Conservation (phyloP, 805 yeast genomes). For the Suhomyces prunicola region DNA sequence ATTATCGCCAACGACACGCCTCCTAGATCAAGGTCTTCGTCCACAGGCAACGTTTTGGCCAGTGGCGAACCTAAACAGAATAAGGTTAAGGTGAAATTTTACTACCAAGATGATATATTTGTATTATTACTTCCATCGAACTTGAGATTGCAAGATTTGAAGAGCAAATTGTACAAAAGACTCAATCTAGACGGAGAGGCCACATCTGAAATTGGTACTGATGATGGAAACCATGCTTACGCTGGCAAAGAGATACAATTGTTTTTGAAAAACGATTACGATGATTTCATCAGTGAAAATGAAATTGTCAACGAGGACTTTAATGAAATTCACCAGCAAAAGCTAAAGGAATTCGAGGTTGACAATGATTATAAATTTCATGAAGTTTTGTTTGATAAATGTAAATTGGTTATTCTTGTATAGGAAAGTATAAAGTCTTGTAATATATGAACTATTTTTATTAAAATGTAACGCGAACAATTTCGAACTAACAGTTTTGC, state of each 20-base stretch:
- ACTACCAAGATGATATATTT: constrained; percentile 77
- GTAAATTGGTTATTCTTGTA: constrained; percentile 36
- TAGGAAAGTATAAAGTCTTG: constrained; percentile 1
- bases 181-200: constrained; percentile 35
- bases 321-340: constrained; percentile 21
- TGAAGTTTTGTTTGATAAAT: constrained; percentile 38
- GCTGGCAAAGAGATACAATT: constrained; percentile 23
- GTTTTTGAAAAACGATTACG: constrained; percentile 41
- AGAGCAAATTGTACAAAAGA: constrained; percentile 50
- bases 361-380: constrained; percentile 40
- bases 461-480: not conserved
- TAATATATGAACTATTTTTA: not conserved
- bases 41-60: constrained; percentile 6
- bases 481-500: too few species aligned
- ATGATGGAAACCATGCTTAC: not conserved
- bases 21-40: constrained; percentile 13
- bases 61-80: constrained; percentile 14
- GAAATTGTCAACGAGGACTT: constrained; percentile 28
- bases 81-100: constrained; percentile 67
- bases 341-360: constrained; percentile 34
- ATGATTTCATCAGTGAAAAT: constrained; percentile 34
- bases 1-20: constrained; percentile 15
- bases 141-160: constrained; percentile 48
- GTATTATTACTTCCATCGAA: constrained; percentile 57
- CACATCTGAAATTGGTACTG: constrained; percentile 3